Base-by-base conservation (phyloP, 345 rosid species). In the Linum trigynum region DNA sequence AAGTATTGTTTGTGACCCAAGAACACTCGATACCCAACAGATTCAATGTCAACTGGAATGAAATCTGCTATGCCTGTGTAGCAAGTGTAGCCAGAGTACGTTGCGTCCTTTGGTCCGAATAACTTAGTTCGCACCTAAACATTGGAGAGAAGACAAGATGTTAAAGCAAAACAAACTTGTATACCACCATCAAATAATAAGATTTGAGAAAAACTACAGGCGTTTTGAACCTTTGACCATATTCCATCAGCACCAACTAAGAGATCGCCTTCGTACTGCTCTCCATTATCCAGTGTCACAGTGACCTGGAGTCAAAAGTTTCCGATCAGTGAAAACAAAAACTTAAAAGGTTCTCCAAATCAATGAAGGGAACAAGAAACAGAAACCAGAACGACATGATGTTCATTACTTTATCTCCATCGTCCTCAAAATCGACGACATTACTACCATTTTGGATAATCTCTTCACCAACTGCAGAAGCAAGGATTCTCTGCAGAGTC, bases 221-320 rank as follows among this genome's bases (percentile, higher is more conserved):
- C 39, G 51, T 43, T 7, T n/a, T n/a, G 15, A 75, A 94, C 99
- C 89, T 86, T 94, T n/a, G 99, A 94, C 92, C 96, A 67, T 71
- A 94, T 94, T 62, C 99, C 99, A 79, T 94, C 97, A 57, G 96
- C 96, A 67, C 96, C 97, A 64, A 94, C 88, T 53, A 90, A 89
- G 69, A 94, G 75, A 78, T 94, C 97, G 57, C 99, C 99, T 68
- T 84, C 84, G 65, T 68, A 84, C 0, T 71, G 74, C 39, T 84
- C 73, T 40, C 96, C 99, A 76, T 86, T 84, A 80, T 90, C 96
- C 14, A 94, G 90, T 64, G 68, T 74, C 69, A 84, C 99, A 2
- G 86, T 77, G 5, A 94, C 94, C 99, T 92, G 77, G 59, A 70
- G 63, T 35, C 32, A 23, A 23, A 23, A 23, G 32, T 23, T 23